A percentile compares a stretch with the other conserved stretches of the same genome.
Conservation (phyloP, 352 stramenopile genomes). For the Poterioochromonas sp. region DNA sequence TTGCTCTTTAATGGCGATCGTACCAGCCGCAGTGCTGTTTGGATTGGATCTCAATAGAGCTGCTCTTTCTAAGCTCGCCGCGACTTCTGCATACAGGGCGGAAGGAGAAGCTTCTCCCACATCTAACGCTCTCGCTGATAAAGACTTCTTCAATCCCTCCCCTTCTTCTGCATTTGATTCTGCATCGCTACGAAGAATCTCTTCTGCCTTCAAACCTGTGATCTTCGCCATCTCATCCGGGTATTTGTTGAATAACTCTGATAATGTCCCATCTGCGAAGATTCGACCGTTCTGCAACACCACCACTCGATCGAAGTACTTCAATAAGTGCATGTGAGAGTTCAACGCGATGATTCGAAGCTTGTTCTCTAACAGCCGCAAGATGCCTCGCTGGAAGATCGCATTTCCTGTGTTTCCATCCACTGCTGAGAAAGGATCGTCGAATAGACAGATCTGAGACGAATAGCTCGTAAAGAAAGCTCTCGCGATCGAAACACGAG, state of each 20-base stretch:
- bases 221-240: slow-evolving; percentile 1
- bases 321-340: slow-evolving; percentile 36
- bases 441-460: slow-evolving; percentile 37
- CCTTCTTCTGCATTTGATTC: not conserved
- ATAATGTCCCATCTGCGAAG: not conserved
- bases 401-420: slow-evolving; percentile 13
- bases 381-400: slow-evolving; percentile 3
- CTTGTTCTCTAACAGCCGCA: slow-evolving; percentile 25
- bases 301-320: slow-evolving; percentile 39
- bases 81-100: not conserved
- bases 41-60: too few species aligned
- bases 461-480: slow-evolving; percentile 51
- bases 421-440: slow-evolving; percentile 27
- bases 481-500: slow-evolving; percentile 58
- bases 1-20: not conserved
- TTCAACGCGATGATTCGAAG: slow-evolving; percentile 43
- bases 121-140: not conserved
- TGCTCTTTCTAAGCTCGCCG: too few species aligned
- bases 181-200: not conserved
- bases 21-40: not conserved
- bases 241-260: not conserved
- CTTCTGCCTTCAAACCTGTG: not conserved
- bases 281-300: slow-evolving; percentile 33
- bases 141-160: not conserved
- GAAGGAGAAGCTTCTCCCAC: not conserved